Evolutionary conservation across 139 green algal species (phyloP).

Genomic region (Chlamydomonas sp.): DNA sequence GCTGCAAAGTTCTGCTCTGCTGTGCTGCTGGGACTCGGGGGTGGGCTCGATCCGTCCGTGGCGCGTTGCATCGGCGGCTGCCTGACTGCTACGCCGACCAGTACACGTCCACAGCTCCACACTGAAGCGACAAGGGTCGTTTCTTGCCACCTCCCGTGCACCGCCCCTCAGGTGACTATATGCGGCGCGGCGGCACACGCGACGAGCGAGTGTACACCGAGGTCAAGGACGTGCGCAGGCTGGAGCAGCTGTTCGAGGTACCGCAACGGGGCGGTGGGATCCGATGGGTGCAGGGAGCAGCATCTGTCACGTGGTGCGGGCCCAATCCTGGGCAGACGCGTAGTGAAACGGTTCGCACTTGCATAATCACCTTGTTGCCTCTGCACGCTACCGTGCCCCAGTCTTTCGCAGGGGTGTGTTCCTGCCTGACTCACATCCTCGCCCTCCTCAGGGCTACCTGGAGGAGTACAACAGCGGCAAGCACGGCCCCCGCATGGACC

Average conservation of each 20-base stretch:
- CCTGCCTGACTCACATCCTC: neutral
- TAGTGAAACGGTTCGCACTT: no score
- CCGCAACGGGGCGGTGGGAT: neutral
- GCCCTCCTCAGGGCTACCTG: conserved; percentile 63
- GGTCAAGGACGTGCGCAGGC: conserved; percentile 44
- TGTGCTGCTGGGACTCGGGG: no score
- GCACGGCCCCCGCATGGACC: conserved; percentile 46
- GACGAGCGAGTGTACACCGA: conserved; percentile 77
- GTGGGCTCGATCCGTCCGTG: no score
- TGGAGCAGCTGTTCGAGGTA: conserved; percentile 26
- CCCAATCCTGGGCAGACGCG: no score
- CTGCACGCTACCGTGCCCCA: no score
- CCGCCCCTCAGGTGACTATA: conserved; percentile 62
- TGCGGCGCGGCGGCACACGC: conserved; percentile 54
- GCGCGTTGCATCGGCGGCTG: no score
- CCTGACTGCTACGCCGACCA: no score
- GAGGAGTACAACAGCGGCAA: conserved; percentile 78
- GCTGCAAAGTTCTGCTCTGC: no score
- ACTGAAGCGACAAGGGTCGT: neutral
- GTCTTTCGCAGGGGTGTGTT: no score
- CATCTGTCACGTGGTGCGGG: neutral
- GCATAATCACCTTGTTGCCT: neutral
- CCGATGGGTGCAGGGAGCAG: neutral
- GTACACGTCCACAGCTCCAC: no score
- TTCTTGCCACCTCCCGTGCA: neutral